Percentiles rank a stretch among this genome's conserved stretches.
These are phyloP conservation scores for Jamesozyma jinghongensis DNA, from an alignment of 805 yeast genomes.

Conservation along the genomic window DNA sequence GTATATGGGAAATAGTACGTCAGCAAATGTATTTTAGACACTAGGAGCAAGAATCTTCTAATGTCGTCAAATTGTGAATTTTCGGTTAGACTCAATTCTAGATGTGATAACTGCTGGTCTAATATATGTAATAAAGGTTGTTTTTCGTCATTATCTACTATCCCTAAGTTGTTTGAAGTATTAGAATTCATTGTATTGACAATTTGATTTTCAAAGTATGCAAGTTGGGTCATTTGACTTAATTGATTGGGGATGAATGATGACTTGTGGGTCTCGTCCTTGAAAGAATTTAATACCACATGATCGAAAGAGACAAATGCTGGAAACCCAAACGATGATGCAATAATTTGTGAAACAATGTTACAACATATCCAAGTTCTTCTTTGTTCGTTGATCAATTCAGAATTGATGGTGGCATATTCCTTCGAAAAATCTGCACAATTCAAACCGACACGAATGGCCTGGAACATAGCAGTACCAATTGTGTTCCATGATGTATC, in stretches of 20 bases:
- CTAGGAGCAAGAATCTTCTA: constrained; percentile 56
- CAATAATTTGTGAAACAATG: constrained; percentile 79
- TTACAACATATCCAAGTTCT: constrained; percentile 94
- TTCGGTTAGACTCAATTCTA: constrained; percentile 46
- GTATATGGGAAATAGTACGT: constrained; percentile 60
- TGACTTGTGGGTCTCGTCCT: constrained; percentile 2
- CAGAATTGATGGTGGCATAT: constrained; percentile 35
- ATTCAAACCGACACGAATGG: constrained; percentile 84
- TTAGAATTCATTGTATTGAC: constrained; percentile 68
- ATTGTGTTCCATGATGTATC: constrained; percentile 94
- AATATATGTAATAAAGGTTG: constrained; percentile 66
- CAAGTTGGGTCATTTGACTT: constrained; percentile 70
- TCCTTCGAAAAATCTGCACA: constrained; percentile 62
- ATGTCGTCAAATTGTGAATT: constrained; percentile 49
- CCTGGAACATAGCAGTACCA: constrained; percentile 88
- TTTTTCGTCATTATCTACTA: constrained; percentile 59
- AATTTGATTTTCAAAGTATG: constrained; percentile 78
- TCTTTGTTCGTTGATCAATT: constrained; percentile 60
- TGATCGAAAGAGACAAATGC: constrained; percentile 82
- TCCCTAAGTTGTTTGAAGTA: constrained; percentile 54
- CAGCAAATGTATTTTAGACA: constrained; percentile 72
- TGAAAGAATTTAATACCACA: constrained; percentile 47
- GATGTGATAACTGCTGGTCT: constrained; percentile 61
- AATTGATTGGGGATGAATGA: constrained; percentile 46
- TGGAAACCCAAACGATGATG: constrained; percentile 90